Conservation (phyloP, 2,329 filamentous ascomycete genomes). For the Microthyrium microscopicum region DNA sequence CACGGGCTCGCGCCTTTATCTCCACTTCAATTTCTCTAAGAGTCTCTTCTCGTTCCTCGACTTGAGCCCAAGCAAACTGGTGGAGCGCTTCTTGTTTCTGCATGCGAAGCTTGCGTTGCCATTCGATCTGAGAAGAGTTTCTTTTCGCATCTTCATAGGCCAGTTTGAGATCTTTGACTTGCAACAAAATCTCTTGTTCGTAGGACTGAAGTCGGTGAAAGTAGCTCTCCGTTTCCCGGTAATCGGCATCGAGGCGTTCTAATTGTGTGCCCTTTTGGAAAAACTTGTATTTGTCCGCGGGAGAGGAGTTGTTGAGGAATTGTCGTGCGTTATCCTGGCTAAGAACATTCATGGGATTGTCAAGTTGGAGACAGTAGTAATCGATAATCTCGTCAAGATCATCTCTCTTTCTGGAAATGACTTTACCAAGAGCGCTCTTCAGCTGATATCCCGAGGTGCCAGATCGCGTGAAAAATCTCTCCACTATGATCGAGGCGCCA, state of each 20-base stretch:
- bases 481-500: constrained; percentile 74
- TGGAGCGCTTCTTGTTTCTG: constrained; percentile 1
- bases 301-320: constrained; percentile 73
- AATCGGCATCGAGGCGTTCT: constrained; percentile 82
- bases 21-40: too few relatives aligned
- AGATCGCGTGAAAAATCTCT: constrained; percentile 65
- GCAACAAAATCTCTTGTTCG: constrained; percentile 52
- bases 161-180: constrained; percentile 28
- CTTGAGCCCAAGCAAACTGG: constrained; percentile 8
- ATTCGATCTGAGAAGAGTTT: constrained; percentile 4
- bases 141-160: constrained; percentile 11
- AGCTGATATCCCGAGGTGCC: constrained; percentile 75
- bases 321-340: constrained; percentile 91
- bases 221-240: too few relatives aligned
- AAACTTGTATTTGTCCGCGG: constrained; percentile 83
- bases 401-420: constrained; percentile 65
- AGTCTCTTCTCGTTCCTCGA: constrained; percentile 5
- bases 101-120: not conserved
- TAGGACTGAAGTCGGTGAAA: too few relatives aligned
- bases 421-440: constrained; percentile 52
- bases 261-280: constrained; percentile 91
- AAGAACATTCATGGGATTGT: constrained; percentile 90
- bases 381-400: constrained; percentile 90
- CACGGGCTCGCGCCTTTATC: constrained; percentile 19
- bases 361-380: constrained; percentile 82